phyloP scores from a whole-genome alignment of 2,329 filamentous ascomycete species.

The Aspergillus udagawae region DNA sequence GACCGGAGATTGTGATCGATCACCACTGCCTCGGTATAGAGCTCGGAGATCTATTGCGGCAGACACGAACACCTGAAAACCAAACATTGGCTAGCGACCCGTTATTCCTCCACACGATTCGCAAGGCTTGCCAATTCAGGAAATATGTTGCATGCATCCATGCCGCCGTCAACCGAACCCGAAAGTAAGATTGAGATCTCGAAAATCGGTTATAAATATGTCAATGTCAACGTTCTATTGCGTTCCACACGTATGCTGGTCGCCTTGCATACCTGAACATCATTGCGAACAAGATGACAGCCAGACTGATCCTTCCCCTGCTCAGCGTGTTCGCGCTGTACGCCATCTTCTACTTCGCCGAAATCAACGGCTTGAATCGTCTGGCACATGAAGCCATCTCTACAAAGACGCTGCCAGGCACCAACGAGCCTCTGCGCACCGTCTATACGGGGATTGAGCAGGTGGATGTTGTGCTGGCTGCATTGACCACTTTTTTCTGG shows the following conservation, averaged over 20 bases:
- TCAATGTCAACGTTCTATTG: neutral
- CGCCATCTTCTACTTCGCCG: constrained; percentile 31
- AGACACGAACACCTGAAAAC: neutral
- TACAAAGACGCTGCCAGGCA: constrained; percentile 23
- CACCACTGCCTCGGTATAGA: neutral
- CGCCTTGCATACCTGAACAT: neutral
- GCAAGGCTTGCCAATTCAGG: neutral
- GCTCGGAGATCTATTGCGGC: neutral
- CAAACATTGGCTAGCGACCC: neutral
- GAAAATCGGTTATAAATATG: neutral
- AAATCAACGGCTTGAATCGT: constrained; percentile 27
- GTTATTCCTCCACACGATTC: neutral
- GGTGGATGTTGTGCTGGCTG: constrained; percentile 28
- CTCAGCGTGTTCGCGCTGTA: constrained; percentile 30
- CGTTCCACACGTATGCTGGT: neutral
- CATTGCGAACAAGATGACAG: constrained; percentile 10
- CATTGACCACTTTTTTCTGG: constrained; percentile 39
- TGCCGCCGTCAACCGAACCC: neutral
- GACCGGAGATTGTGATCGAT: neutral
- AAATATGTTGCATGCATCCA: neutral
- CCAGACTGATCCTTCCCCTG: constrained; percentile 26
- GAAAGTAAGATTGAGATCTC: neutral
- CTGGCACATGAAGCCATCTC: constrained; percentile 17
- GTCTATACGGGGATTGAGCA: constrained; percentile 32
- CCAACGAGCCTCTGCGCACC: constrained; percentile 25